Percentiles rank a stretch among this genome's conserved stretches.
These are phyloP conservation scores for Penicillium paradoxum DNA, from an alignment of 495 filamentous ascomycete genomes.

Conservation along the genomic window DNA sequence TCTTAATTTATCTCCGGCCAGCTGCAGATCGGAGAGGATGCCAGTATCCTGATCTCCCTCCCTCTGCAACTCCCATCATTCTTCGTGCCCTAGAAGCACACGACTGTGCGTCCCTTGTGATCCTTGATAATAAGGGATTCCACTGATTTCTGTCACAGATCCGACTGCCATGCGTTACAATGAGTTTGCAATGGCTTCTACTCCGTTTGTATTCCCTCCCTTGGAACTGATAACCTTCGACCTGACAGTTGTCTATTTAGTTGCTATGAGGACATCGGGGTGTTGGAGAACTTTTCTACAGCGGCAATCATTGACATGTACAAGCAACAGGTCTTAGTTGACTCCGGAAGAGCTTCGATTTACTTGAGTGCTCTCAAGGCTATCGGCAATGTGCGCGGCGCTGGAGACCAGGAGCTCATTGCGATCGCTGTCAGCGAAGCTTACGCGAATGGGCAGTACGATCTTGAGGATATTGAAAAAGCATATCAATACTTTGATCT, in stretches of 20 bases:
- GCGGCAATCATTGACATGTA: conserved; percentile 35
- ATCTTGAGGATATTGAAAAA: conserved; percentile 48
- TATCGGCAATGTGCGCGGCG: conserved; percentile 31
- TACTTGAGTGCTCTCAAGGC: conserved; percentile 37
- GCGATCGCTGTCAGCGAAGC: conserved; percentile 35
- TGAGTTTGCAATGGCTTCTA: conserved; percentile 34
- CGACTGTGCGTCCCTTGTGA: conserved; percentile 36
- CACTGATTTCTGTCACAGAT: conserved; percentile 21
- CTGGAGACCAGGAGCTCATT: conserved; percentile 32
- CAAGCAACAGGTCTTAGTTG: conserved; percentile 34
- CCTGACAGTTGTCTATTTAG: conserved; percentile 21
- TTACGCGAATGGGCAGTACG: conserved; percentile 40
- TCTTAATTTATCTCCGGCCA: conserved; percentile 43
- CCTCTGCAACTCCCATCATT: conserved; percentile 35
- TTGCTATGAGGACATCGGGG: conserved; percentile 42
- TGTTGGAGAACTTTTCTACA: conserved; percentile 41
- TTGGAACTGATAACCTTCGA: neutral
- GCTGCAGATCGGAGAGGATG: conserved; percentile 39
- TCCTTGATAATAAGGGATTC: neutral
- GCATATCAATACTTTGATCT: conserved; percentile 55
- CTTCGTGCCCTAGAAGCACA: conserved; percentile 43
- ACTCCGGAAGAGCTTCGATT: conserved; percentile 23
- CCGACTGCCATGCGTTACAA: conserved; percentile 23
- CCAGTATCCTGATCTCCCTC: conserved; percentile 25
- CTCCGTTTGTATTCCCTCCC: conserved; percentile 8